These are phyloP conservation scores for Cercospora berteroae DNA, from an alignment of 2,329 filamentous ascomycete genomes.

Conservation along the genomic window DNA sequence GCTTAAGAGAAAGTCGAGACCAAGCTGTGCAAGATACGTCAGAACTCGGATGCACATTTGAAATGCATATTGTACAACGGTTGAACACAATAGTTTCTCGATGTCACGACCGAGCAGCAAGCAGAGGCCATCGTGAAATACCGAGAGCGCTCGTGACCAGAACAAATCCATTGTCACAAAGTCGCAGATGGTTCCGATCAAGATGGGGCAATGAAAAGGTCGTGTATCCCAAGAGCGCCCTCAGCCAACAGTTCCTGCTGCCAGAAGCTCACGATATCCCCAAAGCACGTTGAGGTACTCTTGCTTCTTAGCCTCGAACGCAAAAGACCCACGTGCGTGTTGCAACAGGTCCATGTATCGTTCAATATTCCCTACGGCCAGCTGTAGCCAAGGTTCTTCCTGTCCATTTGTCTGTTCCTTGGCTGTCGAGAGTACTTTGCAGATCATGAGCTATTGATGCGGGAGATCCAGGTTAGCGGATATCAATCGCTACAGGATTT, in stretches of 20 bases:
- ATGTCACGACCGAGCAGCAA: background rate
- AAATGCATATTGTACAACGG: background rate
- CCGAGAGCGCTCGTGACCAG: background rate
- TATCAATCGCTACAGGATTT: background rate
- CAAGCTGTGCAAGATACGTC: background rate
- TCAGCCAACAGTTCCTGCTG: background rate
- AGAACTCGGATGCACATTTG: background rate
- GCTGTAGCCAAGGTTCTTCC: background rate
- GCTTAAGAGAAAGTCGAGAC: background rate
- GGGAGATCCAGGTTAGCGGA: background rate
- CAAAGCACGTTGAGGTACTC: constrained; percentile 2
- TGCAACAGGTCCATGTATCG: constrained; percentile 6
- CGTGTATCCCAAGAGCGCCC: too few relatives aligned
- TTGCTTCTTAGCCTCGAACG: background rate
- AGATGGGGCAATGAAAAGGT: too few relatives aligned
- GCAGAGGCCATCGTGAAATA: background rate
- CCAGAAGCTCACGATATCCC: background rate
- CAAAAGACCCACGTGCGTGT: background rate
- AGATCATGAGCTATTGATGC: background rate
- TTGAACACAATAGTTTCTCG: background rate
- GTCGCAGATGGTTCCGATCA: background rate
- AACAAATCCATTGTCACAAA: background rate
- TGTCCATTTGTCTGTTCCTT: background rate
- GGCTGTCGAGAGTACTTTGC: background rate
- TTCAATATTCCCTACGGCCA: constrained; percentile 3